Evolutionary conservation across 1,284 basidiomycete genomes (phyloP), one percentile per base, ranked within the genome.

Genomic region (Heterobasidion annosum): DNA sequence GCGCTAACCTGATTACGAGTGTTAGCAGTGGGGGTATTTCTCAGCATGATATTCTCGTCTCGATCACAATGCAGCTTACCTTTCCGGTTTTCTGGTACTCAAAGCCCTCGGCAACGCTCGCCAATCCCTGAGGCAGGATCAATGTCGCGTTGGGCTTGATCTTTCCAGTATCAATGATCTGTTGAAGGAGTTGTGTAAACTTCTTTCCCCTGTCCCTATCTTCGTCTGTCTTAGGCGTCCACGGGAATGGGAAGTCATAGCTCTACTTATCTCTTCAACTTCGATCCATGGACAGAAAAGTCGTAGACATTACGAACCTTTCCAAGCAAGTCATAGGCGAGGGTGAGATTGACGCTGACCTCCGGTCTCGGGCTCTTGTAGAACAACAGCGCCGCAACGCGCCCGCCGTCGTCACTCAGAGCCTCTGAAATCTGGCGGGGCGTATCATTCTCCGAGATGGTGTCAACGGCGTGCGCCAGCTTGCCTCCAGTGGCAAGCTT

Each of bases 11-110:
- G 25, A 25, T 25, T 25, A 25, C 3, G 25, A 25, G 25, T 25
- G 25, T 3, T 25, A 25, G 0, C 3, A 25, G 25, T 25, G 25
- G 25, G 3, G 25, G 25, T 25, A 25, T 25, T 25, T 25, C 0
- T 25, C 5, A 25, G 25, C 25, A 25, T 4, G 5, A 25, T 5
- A 1, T 25, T 25, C 3, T 25, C 25, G 25, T 25, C 25, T 25
- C 4, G 3, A 25, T 4, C 25, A 25, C 25, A 37, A 33, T 37
- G 9, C n/a, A 25, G 4, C 25, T 25, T 25, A 56, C 56, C 52
- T 56, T 58, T 15, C 55, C 54, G 25, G 35, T 48, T n/a, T 34
- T 54, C 58, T 54, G 47, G 35, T 51, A 56, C 15, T 53, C 46
- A 16, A 50, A 49, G 16, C 53, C 53, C 2, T 54, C 25, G 1